phyloP scores from a whole-genome alignment of 2,329 filamentous ascomycete species.

The Hypocrella siamensis region DNA sequence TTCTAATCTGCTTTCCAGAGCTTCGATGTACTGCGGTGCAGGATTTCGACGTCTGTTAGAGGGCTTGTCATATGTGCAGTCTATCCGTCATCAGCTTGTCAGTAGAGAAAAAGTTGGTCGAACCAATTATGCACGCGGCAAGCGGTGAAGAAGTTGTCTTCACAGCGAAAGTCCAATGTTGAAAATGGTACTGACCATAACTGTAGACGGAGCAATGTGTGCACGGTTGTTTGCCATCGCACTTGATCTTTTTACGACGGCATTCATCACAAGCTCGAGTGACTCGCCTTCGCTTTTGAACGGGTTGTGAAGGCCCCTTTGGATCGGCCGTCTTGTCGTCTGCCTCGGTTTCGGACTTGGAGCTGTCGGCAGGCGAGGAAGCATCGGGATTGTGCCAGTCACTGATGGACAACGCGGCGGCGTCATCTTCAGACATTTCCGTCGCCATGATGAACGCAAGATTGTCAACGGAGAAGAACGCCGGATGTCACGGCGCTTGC shows the following conservation, averaged over 20 bases:
- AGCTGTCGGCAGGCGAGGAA: constrained; percentile 25
- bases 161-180: background rate
- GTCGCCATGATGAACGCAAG: constrained; percentile 17
- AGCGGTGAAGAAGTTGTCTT: too few relatives aligned
- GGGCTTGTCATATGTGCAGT: constrained; percentile 91
- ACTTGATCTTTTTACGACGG: constrained; percentile 76
- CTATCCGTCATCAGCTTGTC: constrained; percentile 33
- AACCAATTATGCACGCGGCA: too few relatives aligned
- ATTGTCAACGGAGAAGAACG: too few relatives aligned
- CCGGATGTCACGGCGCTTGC: too few relatives aligned
- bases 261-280: constrained; percentile 74
- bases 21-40: constrained; percentile 84
- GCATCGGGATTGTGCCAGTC: constrained; percentile 20
- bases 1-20: constrained; percentile 66
- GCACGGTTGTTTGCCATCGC: constrained; percentile 73
- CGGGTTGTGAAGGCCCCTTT: constrained; percentile 33
- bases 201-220: constrained; percentile 97
- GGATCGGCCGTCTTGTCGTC: constrained; percentile 18
- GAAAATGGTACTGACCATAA: constrained; percentile 56
- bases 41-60: constrained; percentile 84
- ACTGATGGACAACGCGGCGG: constrained; percentile 16
- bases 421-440: constrained; percentile 29
- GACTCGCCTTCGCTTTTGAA: constrained; percentile 64
- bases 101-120: too few relatives aligned
- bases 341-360: constrained; percentile 24